These are phyloP conservation scores for Wickerhamiella parazyma DNA, from an alignment of 805 yeast genomes.

Conservation along the genomic window DNA sequence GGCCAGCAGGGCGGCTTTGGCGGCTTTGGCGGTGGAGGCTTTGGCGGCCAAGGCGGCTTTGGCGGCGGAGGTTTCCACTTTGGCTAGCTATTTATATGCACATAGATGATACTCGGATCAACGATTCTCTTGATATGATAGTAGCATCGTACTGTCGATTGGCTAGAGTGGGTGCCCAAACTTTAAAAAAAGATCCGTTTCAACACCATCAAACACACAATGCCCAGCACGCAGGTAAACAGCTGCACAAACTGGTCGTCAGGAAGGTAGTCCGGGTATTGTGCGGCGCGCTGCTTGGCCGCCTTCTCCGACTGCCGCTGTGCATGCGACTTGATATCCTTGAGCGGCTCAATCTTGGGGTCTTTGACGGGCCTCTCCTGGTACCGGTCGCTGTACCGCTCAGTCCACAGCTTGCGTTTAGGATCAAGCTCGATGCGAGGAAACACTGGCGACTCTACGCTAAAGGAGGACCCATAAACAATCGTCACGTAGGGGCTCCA, in stretches of 20 bases:
- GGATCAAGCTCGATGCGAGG: constrained; percentile 22
- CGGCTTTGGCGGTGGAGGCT: constrained; percentile 16
- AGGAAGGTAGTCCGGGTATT: constrained; percentile 14
- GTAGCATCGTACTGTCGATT: no score
- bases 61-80: constrained; percentile 12
- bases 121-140: no score
- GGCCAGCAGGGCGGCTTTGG: constrained; percentile 23
- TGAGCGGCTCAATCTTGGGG: constrained; percentile 18
- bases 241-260: constrained; percentile 17
- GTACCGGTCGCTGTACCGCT: constrained; percentile 10
- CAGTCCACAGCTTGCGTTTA: constrained; percentile 19
- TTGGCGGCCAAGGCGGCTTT: constrained; percentile 9
- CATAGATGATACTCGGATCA: no score
- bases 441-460: constrained; percentile 18
- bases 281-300: constrained; percentile 10
- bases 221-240: constrained; percentile 13
- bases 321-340: neutral
- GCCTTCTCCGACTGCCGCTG: neutral
- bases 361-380: constrained; percentile 7
- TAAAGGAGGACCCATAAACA: constrained; percentile 36
- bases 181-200: neutral
- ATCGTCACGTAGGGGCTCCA: constrained; percentile 65
- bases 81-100: constrained; percentile 9
- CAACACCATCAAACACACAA: constrained; percentile 10
- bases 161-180: no score